phyloP scores from a whole-genome alignment of 139 green algal genomes.

The Gonium pectorale region DNA sequence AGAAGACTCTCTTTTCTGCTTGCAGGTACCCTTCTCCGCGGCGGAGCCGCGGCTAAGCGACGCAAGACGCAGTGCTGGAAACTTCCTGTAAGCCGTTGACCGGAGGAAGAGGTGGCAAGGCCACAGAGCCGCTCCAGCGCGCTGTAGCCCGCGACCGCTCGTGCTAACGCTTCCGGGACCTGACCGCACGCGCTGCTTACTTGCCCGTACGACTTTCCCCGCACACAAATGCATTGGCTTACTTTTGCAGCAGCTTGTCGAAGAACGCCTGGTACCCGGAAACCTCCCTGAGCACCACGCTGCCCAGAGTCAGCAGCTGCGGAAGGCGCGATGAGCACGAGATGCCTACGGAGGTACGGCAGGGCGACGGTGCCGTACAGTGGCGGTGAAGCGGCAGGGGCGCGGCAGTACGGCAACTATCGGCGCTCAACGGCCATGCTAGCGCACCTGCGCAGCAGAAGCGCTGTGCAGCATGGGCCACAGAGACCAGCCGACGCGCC shows the following conservation, averaged over 20 bases:
- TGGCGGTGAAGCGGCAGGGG: too few species aligned
- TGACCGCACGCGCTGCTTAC: too few species aligned
- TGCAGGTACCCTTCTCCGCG: too few species aligned
- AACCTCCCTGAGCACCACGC: constrained; percentile 26
- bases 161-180: too few species aligned
- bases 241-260: constrained; percentile 48
- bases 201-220: too few species aligned
- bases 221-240: neutral
- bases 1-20: too few species aligned
- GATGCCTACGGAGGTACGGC: neutral
- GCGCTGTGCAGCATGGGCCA: too few species aligned
- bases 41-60: neutral
- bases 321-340: constrained; percentile 9
- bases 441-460: too few species aligned
- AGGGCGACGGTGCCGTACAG: neutral
- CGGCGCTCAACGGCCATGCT: too few species aligned
- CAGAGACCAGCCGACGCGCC: too few species aligned
- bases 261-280: constrained; percentile 37
- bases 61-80: neutral
- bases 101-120: too few species aligned
- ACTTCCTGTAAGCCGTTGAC: neutral
- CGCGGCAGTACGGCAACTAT: too few species aligned
- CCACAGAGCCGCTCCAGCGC: neutral
- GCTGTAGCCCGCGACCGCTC: neutral
- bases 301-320: constrained; percentile 37